A percentile compares a stretch with the other conserved stretches of the same genome.
These are phyloP conservation scores for Volvariella surrecta DNA, from an alignment of 1,284 basidiomycete genomes.

Conservation along the genomic window DNA sequence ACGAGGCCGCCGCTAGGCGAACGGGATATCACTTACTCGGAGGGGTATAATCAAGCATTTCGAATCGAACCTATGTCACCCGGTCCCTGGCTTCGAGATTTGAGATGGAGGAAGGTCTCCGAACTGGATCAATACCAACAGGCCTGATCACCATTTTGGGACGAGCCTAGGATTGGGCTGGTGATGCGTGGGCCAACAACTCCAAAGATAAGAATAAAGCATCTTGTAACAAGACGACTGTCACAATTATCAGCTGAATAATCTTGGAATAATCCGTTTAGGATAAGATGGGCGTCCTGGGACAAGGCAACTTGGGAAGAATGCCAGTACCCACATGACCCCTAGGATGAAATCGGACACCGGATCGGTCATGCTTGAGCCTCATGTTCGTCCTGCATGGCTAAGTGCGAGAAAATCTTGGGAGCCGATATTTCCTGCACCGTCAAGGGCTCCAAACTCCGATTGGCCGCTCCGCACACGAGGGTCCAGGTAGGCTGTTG, in stretches of 20 bases:
- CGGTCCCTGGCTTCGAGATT: constrained; percentile 17
- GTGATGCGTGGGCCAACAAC: constrained; percentile 9
- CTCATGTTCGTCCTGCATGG: neutral
- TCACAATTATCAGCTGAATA: neutral
- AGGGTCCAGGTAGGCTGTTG: too few relatives aligned
- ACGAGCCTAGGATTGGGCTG: constrained; percentile 5
- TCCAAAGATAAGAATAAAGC: constrained; percentile 17
- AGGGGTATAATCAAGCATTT: constrained; percentile 19
- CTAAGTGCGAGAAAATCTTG: too few relatives aligned
- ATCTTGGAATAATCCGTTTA: constrained; percentile 7
- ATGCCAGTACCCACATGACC: constrained; percentile 8
- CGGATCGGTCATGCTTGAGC: constrained; percentile 11
- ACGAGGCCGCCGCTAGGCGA: constrained; percentile 29
- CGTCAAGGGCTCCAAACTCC: too few relatives aligned
- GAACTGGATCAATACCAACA: constrained; percentile 8
- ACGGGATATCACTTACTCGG: constrained; percentile 19
- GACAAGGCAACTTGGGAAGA: constrained; percentile 5
- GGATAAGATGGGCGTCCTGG: constrained; percentile 16
- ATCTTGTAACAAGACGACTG: constrained; percentile 15
- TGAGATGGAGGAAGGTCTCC: constrained; percentile 9
- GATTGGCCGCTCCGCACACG: too few relatives aligned
- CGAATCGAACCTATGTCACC: constrained; percentile 24
- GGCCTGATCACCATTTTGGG: constrained; percentile 13
- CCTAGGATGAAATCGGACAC: constrained; percentile 11
- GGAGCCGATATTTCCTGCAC: too few relatives aligned